Evolutionary conservation across 345 rosid species (phyloP).

Genomic region (Zanthoxylum bungeanum): DNA sequence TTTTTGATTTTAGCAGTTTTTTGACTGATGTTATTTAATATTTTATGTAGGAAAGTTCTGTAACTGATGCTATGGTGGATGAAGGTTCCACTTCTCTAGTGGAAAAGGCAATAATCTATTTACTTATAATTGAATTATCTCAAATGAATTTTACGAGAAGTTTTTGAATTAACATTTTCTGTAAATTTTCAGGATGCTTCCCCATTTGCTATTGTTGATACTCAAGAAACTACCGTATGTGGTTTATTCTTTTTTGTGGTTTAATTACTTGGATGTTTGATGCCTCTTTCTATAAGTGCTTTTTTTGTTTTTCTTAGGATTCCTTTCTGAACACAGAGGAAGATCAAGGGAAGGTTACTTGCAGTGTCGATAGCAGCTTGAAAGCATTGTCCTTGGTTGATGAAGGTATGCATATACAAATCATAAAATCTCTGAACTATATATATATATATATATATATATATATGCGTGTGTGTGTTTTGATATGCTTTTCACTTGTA

Average conservation of each 20-base stretch:
- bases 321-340: no score
- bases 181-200: slow-evolving; percentile 17
- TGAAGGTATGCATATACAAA: slow-evolving; percentile 32
- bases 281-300: no score
- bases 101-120: slow-evolving; percentile 18
- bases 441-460: no score
- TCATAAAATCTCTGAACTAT: not conserved
- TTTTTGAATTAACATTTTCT: not conserved
- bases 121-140: not conserved
- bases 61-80: not conserved
- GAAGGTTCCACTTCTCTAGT: slow-evolving; percentile 17
- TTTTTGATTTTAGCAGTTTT: not conserved
- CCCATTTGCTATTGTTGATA: not conserved
- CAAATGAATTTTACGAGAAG: not conserved
- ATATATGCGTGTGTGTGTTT: not conserved
- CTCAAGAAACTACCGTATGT: slow-evolving; percentile 12
- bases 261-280: no score
- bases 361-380: slow-evolving; percentile 9
- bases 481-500: not conserved
- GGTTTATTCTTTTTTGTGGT: not conserved
- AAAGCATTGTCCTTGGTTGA: slow-evolving; percentile 18
- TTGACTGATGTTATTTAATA: not conserved
- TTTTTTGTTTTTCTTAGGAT: no score
- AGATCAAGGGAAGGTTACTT: slow-evolving; percentile 28
- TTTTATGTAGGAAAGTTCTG: not conserved